Evolutionary conservation across 305 asterid genomes (phyloP).

Genomic region (Ilex paraguariensis): DNA sequence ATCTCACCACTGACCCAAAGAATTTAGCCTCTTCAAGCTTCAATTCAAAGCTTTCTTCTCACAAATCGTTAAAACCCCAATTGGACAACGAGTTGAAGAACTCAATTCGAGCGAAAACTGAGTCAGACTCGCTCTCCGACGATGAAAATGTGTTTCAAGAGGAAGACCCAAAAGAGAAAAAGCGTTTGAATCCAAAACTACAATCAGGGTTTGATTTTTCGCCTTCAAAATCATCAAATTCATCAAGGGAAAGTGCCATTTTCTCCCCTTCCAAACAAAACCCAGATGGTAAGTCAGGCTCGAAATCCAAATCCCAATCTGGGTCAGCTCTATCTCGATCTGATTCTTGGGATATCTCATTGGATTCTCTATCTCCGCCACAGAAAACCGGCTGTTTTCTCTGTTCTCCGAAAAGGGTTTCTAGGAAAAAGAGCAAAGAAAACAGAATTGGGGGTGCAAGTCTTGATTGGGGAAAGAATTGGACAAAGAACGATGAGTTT

Average conservation of each 20-base stretch:
- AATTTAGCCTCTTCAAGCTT: background rate
- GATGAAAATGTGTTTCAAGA: background rate
- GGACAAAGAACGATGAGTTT: conserved; percentile 32
- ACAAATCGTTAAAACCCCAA: conserved; percentile 14
- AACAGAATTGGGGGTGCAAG: conserved; percentile 30
- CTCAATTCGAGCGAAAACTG: background rate
- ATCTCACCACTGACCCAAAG: too few species aligned
- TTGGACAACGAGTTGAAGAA: background rate
- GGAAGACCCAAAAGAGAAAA: conserved; percentile 4
- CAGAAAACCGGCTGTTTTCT: conserved; percentile 63
- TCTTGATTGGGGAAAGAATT: conserved; percentile 27
- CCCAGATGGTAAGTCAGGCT: conserved; percentile 20
- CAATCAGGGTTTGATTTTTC: conserved; percentile 19
- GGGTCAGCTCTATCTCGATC: conserved; percentile 13
- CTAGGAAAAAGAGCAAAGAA: conserved; percentile 42
- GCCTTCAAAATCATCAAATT: conserved; percentile 15
- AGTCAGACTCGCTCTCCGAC: conserved; percentile 6
- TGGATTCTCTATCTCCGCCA: conserved; percentile 61
- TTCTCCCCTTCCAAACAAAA: conserved; percentile 26
- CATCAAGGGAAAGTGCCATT: conserved; percentile 13
- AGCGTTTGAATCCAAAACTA: conserved; percentile 3
- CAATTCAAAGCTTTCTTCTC: conserved; percentile 19
- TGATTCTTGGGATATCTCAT: conserved; percentile 32
- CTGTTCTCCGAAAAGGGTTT: conserved; percentile 64
- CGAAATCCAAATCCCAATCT: conserved; percentile 22